Evolutionary conservation across 306 rosid species (phyloP), one percentile per base, ranked within the genome.

Genomic region (Sphenostylis stenocarpa): DNA sequence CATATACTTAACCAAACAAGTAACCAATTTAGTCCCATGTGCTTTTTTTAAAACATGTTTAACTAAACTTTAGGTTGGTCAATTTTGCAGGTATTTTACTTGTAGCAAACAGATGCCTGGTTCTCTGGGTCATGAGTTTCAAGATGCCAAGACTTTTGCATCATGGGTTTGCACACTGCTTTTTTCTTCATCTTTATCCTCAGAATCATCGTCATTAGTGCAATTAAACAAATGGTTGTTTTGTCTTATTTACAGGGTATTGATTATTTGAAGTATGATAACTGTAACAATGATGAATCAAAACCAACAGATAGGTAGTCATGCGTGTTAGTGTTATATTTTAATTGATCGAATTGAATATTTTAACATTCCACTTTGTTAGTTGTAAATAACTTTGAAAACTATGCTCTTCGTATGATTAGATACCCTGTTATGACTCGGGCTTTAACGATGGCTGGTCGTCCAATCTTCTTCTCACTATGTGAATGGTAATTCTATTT

Each of bases 201-300:
- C 28, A 16, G 26, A 21, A 83, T 6, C 4, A 36, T 45, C 69
- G 31, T 60, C 43, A 41, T 6, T 71, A 67, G 9, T 19, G n/a
- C 20, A 31, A 36, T 21, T 58, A 56, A 56, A 38, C 34, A 29
- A 55, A 19, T 51, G 39, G 8, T 55, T 31, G 14, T 14, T 56
- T 66, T 70, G 36, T 45, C 67, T 74, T 71, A 47, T 86, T 64
- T 24, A 70, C 87, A 95, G 99, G 99, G 94, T 71, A 88, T 95
- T 77, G 99, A 92, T 84, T 95, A 95, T 82, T 88, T 95, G 97
- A 95, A 95, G 92, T 92, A 95, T 82, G 97, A 95, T 76, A 95
- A 95, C 56, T 95, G 97, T 79, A 16, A 81, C 69, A 89, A 86
- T 80, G 99, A 68, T 73, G 95, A 78, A 71, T 71, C 88, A 67